phyloP scores from a whole-genome alignment of 805 yeast genomes.

The Saturnispora quitensis region DNA sequence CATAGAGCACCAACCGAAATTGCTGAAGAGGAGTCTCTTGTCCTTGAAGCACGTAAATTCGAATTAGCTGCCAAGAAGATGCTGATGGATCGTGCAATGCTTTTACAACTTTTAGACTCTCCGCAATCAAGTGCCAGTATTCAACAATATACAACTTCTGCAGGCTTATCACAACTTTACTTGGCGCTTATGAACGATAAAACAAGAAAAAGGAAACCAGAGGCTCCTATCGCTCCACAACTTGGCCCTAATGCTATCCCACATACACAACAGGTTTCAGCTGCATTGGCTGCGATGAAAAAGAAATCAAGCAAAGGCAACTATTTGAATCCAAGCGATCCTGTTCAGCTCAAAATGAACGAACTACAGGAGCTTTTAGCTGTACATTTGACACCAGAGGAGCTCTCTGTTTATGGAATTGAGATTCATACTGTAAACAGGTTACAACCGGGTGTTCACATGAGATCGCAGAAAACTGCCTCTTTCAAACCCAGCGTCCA shows the following conservation, averaged over 20 bases:
- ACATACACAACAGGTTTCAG: slow-evolving; percentile 26
- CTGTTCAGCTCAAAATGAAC: slow-evolving; percentile 10
- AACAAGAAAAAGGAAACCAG: slow-evolving; percentile 44
- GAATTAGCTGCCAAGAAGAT: slow-evolving; percentile 89
- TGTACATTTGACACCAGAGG: slow-evolving; percentile 58
- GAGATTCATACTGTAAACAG: slow-evolving; percentile 61
- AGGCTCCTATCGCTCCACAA: slow-evolving; percentile 48
- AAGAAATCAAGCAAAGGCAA: slow-evolving; percentile 1
- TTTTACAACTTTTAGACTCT: slow-evolving; percentile 73
- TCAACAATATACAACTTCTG: slow-evolving; percentile 70
- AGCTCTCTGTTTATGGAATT: slow-evolving; percentile 79
- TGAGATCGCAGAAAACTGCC: slow-evolving; percentile 72
- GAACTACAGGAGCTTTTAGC: slow-evolving; percentile 32
- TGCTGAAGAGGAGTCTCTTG: slow-evolving; percentile 93
- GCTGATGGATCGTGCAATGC: slow-evolving; percentile 69
- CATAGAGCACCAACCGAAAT: slow-evolving; percentile 91
- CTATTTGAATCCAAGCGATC: slow-evolving; percentile 10
- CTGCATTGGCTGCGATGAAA: slow-evolving; percentile 12
- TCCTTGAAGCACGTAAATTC: slow-evolving; percentile 85
- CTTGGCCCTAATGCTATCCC: slow-evolving; percentile 50
- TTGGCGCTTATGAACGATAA: slow-evolving; percentile 68
- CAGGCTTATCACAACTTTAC: slow-evolving; percentile 82
- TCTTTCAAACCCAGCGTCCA: slow-evolving; percentile 72
- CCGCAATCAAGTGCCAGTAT: slow-evolving; percentile 75
- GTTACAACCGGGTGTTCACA: slow-evolving; percentile 67